A percentile compares a stretch with the other conserved stretches of the same genome.
These are phyloP conservation scores for Neurospora sp. DNA, from an alignment of 2,329 filamentous ascomycete species.

Conservation along the genomic window DNA sequence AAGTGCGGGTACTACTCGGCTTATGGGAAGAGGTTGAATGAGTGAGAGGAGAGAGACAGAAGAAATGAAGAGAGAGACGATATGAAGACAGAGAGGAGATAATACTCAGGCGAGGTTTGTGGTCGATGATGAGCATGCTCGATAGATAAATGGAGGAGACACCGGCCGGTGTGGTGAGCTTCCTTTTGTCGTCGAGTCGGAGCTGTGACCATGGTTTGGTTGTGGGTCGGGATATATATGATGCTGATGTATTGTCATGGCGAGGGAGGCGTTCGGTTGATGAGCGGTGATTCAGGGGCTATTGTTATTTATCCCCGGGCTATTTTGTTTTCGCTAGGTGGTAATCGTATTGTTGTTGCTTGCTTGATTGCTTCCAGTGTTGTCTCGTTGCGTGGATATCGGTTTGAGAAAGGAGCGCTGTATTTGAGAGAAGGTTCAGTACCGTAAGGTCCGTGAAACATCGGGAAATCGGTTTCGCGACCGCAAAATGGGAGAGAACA, in stretches of 20 bases:
- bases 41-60: conserved; percentile 9
- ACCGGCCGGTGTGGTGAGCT: too few relatives aligned
- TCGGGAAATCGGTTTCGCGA: background rate
- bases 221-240: background rate
- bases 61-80: background rate
- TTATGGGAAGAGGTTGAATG: conserved; percentile 40
- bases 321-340: background rate
- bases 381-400: background rate
- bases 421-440: background rate
- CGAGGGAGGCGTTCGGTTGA: background rate
- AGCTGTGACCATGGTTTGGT: background rate
- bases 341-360: background rate
- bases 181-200: background rate
- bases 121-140: background rate
- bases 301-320: background rate
- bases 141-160: background rate
- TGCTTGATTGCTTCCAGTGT: background rate
- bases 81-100: background rate
- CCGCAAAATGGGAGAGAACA: background rate
- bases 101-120: background rate
- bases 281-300: background rate
- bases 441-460: background rate
- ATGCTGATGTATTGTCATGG: background rate
- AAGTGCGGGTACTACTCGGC: conserved; percentile 64
- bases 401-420: background rate